Evolutionary conservation across 2,329 filamentous ascomycete species (phyloP).

Genomic region (Paraphaeosphaeria sporulosa): DNA sequence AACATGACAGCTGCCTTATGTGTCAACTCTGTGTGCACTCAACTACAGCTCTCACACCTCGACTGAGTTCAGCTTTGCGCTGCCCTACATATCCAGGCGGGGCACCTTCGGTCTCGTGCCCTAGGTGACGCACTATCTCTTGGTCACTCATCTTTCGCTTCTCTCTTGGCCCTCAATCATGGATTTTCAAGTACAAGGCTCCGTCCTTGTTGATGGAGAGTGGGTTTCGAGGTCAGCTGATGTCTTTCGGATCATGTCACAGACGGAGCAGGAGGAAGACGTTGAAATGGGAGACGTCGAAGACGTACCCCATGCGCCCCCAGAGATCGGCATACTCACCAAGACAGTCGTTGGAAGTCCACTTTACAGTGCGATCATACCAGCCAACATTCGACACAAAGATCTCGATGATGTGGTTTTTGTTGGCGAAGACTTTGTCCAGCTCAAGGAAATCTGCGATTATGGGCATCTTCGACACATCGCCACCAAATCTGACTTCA

Average conservation of each 20-base stretch:
- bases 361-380: conserved; percentile 76
- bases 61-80: conserved; percentile 7
- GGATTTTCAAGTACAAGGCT: conserved; percentile 38
- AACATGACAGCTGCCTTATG: conserved; percentile 25
- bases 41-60: conserved; percentile 3
- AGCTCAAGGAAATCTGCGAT: conserved; percentile 76
- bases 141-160: not conserved
- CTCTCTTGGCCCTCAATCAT: conserved; percentile 21
- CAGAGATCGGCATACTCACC: conserved; percentile 75
- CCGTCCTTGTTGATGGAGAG: conserved; percentile 40
- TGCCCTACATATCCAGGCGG: not conserved
- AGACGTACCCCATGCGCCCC: conserved; percentile 49
- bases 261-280: conserved; percentile 35
- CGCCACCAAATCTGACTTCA: conserved; percentile 81
- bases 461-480: conserved; percentile 78
- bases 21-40: conserved; percentile 18
- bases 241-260: conserved; percentile 53
- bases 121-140: conserved; percentile 5
- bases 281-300: conserved; percentile 33
- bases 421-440: conserved; percentile 81
- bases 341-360: conserved; percentile 81
- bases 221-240: conserved; percentile 47
- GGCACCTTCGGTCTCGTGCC: not conserved
- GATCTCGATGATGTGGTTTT: conserved; percentile 83
- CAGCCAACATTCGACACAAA: conserved; percentile 76